phyloP scores from a whole-genome alignment of 2,329 filamentous ascomycete species.

The Arthrobotrys sphaeroides region DNA sequence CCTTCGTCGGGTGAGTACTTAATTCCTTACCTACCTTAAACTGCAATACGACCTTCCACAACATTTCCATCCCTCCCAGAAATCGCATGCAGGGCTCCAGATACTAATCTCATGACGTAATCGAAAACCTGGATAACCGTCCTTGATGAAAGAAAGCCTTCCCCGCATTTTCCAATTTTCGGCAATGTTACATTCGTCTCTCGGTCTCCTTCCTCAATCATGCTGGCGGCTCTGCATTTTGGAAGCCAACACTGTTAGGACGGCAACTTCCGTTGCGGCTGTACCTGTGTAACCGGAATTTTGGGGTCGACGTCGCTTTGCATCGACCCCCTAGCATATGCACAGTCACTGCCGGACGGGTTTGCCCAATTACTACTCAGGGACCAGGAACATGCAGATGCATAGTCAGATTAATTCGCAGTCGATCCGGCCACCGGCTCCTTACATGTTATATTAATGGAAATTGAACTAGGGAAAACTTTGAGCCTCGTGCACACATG shows the following conservation, averaged over 20 bases:
- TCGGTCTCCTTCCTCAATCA: neutral
- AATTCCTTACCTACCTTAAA: too few species aligned
- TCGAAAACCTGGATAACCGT: neutral
- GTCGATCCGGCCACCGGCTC: neutral
- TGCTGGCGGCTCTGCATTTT: slow-evolving; percentile 3
- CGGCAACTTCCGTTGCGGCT: slow-evolving; percentile 14
- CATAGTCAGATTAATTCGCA: neutral
- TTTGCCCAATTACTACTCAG: slow-evolving; percentile 3
- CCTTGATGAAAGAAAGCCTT: neutral
- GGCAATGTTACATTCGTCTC: too few species aligned
- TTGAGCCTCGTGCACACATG: neutral
- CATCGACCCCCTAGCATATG: neutral
- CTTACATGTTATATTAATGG: neutral
- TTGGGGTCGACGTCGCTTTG: slow-evolving; percentile 9
- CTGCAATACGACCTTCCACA: too few species aligned
- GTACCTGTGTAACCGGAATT: slow-evolving; percentile 1
- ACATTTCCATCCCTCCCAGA: too few species aligned
- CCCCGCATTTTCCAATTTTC: neutral
- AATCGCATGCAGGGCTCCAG: neutral
- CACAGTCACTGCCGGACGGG: neutral
- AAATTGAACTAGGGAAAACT: too few species aligned
- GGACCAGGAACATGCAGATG: slow-evolving; percentile 15
- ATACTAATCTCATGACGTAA: slow-evolving; percentile 7
- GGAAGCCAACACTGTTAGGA: neutral
- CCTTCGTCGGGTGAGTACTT: too few species aligned